Base-by-base conservation (phyloP, 2,329 filamentous ascomycete species). In the Ceratocystiopsis minuta region DNA sequence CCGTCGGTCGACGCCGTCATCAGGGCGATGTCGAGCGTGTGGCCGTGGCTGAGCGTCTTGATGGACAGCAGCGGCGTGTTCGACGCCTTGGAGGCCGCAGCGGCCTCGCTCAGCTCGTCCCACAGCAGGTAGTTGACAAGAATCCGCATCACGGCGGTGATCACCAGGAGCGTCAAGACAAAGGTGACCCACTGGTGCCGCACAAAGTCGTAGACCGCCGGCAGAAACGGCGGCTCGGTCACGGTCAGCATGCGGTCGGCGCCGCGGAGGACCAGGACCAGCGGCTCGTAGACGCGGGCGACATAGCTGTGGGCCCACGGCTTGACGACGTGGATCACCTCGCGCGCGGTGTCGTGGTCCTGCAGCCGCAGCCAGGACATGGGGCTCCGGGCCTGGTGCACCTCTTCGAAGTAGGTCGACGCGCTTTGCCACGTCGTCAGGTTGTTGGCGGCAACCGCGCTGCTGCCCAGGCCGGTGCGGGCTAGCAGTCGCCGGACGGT, bases 301-400 rank as follows among this genome's bases (percentile, higher is more conserved):
- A 83, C 64, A 54, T 85, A 83, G 55, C 75, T 80, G 52, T 81
- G 69, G 2, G 75, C 71, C 42, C 68, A 64, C 7, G 81, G 81
- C 48, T 83, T 85, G 50, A 86, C 70, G 31, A 81, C 70, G n/a
- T 73, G 68, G 54, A 87, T 83, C 15, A 87, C 70, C 52, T 87
- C 82, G 34, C 70, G 71, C 3, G 80, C 81, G 1, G 80, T 85
- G 52, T 83, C 78, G 50, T 85, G 80, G 50, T 87, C 81, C 55
- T 87, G 82, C 43, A 85, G 65, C 20, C 72, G 70, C 39, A 87
- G 64, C 82, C 82, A 88, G 15, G 81, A 79, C 4, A 70, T 75
- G 1, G 79, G 81, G n/a, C 76, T 81, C 46, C 81, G 67, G 3
- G 79, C 80, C 53, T 84, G 80, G 51, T 87, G 78, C 46, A 86